Evolutionary conservation across 306 rosid genomes (phyloP).

Genomic region (Cicer bijugum): DNA sequence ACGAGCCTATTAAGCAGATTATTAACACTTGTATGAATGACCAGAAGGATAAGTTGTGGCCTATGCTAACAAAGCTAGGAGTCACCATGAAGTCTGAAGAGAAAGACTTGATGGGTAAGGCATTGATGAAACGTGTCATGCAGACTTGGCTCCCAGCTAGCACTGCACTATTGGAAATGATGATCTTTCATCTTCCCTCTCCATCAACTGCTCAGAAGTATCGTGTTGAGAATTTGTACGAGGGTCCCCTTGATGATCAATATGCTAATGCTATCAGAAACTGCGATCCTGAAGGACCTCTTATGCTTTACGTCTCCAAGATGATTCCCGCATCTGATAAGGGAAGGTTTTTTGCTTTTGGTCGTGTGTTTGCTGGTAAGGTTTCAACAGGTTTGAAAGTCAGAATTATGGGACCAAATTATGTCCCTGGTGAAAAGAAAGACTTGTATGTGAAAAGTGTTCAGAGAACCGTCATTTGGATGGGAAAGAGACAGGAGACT

Average conservation of each 20-base stretch:
- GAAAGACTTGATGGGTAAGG: slow-evolving; percentile 77
- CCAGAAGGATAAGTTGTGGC: slow-evolving; percentile 96
- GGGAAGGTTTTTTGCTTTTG: slow-evolving; percentile 93
- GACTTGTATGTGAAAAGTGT: slow-evolving; percentile 82
- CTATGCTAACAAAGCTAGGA: slow-evolving; percentile 74
- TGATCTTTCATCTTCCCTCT: slow-evolving; percentile 89
- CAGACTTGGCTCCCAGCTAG: slow-evolving; percentile 95
- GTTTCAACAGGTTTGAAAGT: slow-evolving; percentile 90
- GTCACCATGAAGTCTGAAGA: slow-evolving; percentile 78
- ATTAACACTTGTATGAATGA: slow-evolving; percentile 82
- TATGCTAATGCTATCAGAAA: slow-evolving; percentile 77
- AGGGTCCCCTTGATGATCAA: slow-evolving; percentile 88
- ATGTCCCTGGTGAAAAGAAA: slow-evolving; percentile 85
- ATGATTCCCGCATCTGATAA: slow-evolving; percentile 99
- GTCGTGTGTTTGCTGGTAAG: slow-evolving; percentile 86
- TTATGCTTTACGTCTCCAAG: slow-evolving; percentile 92
- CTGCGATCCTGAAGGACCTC: slow-evolving; percentile 92
- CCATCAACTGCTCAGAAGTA: slow-evolving; percentile 74
- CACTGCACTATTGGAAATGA: slow-evolving; percentile 79
- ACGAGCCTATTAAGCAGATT: slow-evolving; percentile 87
- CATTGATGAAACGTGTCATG: slow-evolving; percentile 91
- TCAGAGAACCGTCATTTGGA: slow-evolving; percentile 92
- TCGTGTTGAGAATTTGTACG: slow-evolving; percentile 92
- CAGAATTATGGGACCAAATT: slow-evolving; percentile 96
- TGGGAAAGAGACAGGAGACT: slow-evolving; percentile 93